Evolutionary conservation across 2,329 filamentous ascomycete species (phyloP).

Genomic region (Ophiocordyceps polyrhachis-furcata): DNA sequence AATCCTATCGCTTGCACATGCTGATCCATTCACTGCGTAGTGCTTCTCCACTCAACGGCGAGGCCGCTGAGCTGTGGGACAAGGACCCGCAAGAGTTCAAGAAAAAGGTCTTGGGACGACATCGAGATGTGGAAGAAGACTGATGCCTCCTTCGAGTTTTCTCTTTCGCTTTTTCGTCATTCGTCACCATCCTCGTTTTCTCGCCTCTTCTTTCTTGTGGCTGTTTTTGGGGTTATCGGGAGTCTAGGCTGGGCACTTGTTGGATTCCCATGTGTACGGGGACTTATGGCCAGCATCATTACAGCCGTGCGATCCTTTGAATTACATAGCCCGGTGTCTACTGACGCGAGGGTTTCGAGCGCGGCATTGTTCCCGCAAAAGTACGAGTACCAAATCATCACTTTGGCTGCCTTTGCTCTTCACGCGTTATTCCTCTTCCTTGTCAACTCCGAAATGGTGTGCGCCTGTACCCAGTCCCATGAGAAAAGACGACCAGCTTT

Average conservation of each 20-base stretch:
- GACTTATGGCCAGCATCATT: neutral
- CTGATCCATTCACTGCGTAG: constrained; percentile 29
- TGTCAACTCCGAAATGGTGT: constrained; percentile 21
- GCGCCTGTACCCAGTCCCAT: constrained; percentile 14
- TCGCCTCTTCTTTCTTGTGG: neutral
- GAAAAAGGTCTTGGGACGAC: constrained; percentile 45
- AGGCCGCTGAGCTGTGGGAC: constrained; percentile 93
- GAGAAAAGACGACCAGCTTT: constrained; percentile 22
- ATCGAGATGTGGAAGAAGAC: constrained; percentile 47
- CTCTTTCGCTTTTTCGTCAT: neutral
- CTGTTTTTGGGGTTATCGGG: neutral
- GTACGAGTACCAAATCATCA: constrained; percentile 1
- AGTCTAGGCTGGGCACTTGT: neutral
- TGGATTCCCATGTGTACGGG: neutral
- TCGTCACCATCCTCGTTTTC: neutral
- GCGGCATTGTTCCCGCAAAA: neutral
- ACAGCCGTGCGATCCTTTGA: neutral
- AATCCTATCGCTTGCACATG: neutral
- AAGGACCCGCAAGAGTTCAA: constrained; percentile 76
- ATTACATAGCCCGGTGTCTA: neutral
- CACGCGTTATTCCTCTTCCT: neutral
- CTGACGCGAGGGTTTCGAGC: neutral
- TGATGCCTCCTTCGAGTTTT: constrained; percentile 10
- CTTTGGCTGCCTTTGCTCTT: neutral
- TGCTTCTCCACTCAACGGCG: constrained; percentile 83